phyloP scores from a whole-genome alignment of 192 early-diverging fungal species.

The Linnemannia elongata region DNA sequence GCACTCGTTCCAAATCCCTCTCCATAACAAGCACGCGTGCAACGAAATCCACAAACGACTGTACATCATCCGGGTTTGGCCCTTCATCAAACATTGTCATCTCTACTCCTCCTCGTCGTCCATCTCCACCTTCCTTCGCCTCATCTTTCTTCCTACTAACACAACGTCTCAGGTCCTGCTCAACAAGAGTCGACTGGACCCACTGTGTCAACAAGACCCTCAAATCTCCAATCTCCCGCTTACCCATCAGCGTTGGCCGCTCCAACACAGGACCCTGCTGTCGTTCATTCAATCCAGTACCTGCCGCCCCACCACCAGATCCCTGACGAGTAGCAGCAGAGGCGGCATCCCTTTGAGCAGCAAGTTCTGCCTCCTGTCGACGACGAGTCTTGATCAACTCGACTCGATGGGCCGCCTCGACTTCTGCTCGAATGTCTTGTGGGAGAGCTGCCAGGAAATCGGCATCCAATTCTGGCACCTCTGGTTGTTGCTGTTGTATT shows the following conservation, averaged over 20 bases:
- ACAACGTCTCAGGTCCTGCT: background rate
- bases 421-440: constrained; percentile 39
- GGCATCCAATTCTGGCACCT: constrained; percentile 15
- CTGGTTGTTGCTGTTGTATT: too few relatives aligned
- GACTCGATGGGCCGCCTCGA: constrained; percentile 18
- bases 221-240: constrained; percentile 19
- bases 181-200: constrained; percentile 39
- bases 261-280: background rate
- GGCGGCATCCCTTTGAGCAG: background rate
- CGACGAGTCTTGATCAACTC: constrained; percentile 32
- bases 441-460: constrained; percentile 40
- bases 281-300: background rate
- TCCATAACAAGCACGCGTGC: constrained; percentile 44
- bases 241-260: constrained; percentile 37
- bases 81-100: constrained; percentile 32
- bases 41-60: constrained; percentile 42
- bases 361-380: background rate
- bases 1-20: constrained; percentile 39
- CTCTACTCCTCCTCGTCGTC: background rate
- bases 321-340: background rate
- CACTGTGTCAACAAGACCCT: constrained; percentile 29
- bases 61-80: constrained; percentile 49
- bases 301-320: background rate
- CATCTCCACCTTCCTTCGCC: background rate
- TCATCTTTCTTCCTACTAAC: background rate